Base-by-base conservation (phyloP, 768 basidiomycete species). In the Arthromyces matolae region DNA sequence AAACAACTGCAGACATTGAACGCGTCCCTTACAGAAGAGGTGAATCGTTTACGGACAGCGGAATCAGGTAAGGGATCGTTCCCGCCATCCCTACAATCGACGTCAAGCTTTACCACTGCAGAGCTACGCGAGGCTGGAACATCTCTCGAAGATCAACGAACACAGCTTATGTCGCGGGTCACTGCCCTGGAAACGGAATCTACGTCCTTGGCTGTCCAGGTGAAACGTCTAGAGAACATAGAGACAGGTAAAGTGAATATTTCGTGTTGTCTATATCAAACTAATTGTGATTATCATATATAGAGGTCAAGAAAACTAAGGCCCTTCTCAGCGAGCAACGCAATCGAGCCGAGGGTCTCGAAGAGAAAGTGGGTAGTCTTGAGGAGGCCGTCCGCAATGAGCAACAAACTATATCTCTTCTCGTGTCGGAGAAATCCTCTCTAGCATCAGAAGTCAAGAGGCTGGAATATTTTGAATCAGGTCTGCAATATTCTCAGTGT, bases 401-500 rank as follows among this genome's bases (percentile, higher is more conserved):
- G 55, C 81, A 80, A 50, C 83, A 83, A 56, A 87, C 86, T 0
- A 88, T 93, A 48, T 73, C 84, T 37, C 62, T 86, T n/a, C 72
- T 93, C 12, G 87, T 91, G 16, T 75, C 81, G 3, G 87, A 89
- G 58, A 88, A 87, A 63, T 75, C 79, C 6, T 71, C 76, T 16
- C 70, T 89, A 28, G 67, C 71, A 13, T 61, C 75, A n/a, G 78
- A 83, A 33, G 61, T 86, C 33, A 75, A 84, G 53, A 76, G 76
- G 42, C 59, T 85, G 37, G 78, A 80, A 35, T 76, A 71, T 38
- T 63, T 78, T n/a, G 84, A 87, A 59, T 66, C 72, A n/a, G n/a
- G n/a, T n/a, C n/a, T n/a, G n/a, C n/a, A n/a, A n/a, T n/a, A n/a
- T n/a, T n/a, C n/a, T n/a, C 32, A 73, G 89, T 91, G 63, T 8